Evolutionary conservation across 2,329 filamentous ascomycete genomes (phyloP).

Genomic region (Ascochyta pisi): DNA sequence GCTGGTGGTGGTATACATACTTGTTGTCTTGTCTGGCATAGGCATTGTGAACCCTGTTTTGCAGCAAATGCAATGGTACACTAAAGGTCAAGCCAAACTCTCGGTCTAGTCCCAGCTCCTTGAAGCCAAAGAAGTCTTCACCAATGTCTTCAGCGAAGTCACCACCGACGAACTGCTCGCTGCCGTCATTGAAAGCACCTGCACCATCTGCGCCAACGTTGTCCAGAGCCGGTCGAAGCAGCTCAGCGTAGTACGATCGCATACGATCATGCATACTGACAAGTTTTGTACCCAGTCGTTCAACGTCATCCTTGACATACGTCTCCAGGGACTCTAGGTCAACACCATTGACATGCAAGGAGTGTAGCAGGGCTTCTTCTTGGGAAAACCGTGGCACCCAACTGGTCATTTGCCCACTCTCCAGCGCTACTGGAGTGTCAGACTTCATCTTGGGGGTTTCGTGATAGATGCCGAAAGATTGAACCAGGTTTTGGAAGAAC

Average conservation of each 20-base stretch:
- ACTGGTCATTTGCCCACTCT: conserved; percentile 44
- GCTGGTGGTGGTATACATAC: conserved; percentile 47
- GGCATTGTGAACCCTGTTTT: conserved; percentile 85
- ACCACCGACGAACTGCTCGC: conserved; percentile 93
- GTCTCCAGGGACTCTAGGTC: conserved; percentile 81
- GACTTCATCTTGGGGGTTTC: conserved; percentile 79
- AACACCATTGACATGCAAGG: conserved; percentile 81
- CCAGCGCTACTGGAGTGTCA: conserved; percentile 40
- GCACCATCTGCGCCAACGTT: conserved; percentile 82
- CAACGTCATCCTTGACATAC: conserved; percentile 94
- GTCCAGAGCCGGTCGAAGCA: conserved; percentile 85
- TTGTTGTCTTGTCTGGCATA: conserved; percentile 77
- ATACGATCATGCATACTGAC: conserved; percentile 89
- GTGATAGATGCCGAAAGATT: conserved; percentile 80
- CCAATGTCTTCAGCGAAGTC: conserved; percentile 98
- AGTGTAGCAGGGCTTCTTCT: conserved; percentile 88
- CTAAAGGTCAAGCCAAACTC: conserved; percentile 90
- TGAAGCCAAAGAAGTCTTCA: conserved; percentile 99
- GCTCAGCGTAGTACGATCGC: conserved; percentile 89
- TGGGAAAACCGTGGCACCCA: conserved; percentile 75
- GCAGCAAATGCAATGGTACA: conserved; percentile 91
- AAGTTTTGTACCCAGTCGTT: conserved; percentile 80
- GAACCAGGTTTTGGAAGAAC: conserved; percentile 85
- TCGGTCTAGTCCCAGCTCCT: conserved; percentile 87
- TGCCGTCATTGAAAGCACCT: conserved; percentile 92